phyloP scores from a whole-genome alignment of 2,329 filamentous ascomycete species.

The Diaporthe amygdali region DNA sequence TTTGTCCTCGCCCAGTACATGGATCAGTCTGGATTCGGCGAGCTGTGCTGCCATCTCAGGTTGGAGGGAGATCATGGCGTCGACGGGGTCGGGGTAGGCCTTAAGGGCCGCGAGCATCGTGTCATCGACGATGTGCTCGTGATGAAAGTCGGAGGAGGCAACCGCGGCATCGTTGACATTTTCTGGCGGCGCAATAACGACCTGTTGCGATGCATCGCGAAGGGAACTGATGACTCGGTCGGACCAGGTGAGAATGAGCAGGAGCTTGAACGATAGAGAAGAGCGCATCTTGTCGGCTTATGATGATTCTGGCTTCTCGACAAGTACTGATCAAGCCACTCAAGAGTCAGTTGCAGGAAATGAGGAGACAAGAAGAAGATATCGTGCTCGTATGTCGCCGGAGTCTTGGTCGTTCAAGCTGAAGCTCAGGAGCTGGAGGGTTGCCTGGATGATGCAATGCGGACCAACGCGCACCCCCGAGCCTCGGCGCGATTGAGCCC shows the following conservation, averaged over 20 bases:
- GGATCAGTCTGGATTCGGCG: conserved; percentile 61
- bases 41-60: conserved; percentile 22
- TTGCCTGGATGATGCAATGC: not conserved
- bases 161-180: not conserved
- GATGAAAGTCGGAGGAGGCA: not conserved
- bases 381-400: no score
- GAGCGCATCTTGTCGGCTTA: conserved; percentile 9
- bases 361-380: not conserved
- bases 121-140: conserved; percentile 10
- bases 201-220: conserved; percentile 13
- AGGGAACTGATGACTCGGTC: conserved; percentile 16
- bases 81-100: conserved; percentile 14
- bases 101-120: conserved; percentile 15
- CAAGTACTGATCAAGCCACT: accelerated
- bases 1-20: conserved; percentile 66
- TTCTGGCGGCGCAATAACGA: conserved; percentile 4
- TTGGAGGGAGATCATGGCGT: conserved; percentile 21
- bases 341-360: not conserved
- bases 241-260: conserved; percentile 10
- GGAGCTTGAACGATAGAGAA: not conserved
- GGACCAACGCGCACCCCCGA: not conserved
- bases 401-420: not conserved
- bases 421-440: not conserved
- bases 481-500: not conserved
- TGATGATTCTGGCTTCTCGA: not conserved